These are phyloP conservation scores for Tolypocladium capitatum DNA, from an alignment of 2,329 filamentous ascomycete genomes.

Conservation along the genomic window DNA sequence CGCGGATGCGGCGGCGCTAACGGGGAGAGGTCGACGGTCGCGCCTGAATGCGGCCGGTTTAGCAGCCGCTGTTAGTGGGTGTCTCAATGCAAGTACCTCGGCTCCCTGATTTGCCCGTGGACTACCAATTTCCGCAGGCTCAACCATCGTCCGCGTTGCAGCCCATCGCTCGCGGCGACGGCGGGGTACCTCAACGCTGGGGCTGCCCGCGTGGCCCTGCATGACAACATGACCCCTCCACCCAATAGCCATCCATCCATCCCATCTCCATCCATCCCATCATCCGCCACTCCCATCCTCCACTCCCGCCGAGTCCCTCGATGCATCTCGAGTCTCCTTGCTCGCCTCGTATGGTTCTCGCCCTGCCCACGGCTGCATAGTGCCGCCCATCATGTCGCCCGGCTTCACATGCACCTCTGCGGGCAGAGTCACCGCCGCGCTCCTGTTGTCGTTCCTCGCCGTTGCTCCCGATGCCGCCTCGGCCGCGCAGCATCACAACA, in stretches of 20 bases:
- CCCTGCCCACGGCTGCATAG: background rate
- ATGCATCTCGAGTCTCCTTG: background rate
- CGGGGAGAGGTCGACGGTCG: background rate
- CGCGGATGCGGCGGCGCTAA: background rate
- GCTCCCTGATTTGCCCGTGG: rapidly evolving
- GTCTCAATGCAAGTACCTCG: background rate
- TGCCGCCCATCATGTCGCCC: slow-evolving; percentile 5
- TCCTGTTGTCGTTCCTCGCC: slow-evolving; percentile 56
- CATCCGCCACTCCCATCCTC: background rate
- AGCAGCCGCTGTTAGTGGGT: background rate
- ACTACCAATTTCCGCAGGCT: background rate
- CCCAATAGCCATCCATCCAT: too few relatives aligned
- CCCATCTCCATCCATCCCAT: too few relatives aligned
- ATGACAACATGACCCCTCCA: slow-evolving; percentile 11
- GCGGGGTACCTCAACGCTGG: background rate
- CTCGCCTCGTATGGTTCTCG: background rate
- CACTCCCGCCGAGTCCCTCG: background rate
- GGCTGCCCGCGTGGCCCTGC: too few relatives aligned
- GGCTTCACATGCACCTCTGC: slow-evolving; percentile 36
- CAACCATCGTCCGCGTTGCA: background rate
- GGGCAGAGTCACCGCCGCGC: slow-evolving; percentile 47
- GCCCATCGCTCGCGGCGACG: background rate
- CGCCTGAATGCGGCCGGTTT: background rate
- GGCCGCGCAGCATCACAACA: slow-evolving; percentile 17
- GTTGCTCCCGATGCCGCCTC: slow-evolving; percentile 32